Evolutionary conservation across 495 filamentous ascomycete species (phyloP), one percentile per base, ranked within the genome.

Genomic region (Acidomyces sp.): DNA sequence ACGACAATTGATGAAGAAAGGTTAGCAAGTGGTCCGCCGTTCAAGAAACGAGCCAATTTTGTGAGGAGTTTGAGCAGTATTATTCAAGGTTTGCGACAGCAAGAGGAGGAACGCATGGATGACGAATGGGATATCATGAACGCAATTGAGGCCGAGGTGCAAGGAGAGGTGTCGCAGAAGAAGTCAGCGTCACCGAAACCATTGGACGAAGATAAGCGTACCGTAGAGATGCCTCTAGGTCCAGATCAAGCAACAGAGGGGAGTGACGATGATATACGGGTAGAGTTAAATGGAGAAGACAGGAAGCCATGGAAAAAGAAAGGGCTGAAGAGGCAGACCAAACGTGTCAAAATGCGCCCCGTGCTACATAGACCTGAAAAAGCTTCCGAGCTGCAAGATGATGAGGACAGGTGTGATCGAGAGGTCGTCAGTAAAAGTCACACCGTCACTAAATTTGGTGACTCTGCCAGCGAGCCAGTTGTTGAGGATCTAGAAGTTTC

Each of bases 291-390:
- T 30, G 72, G 71, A 1, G 62, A 66, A 9, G 68, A 72, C 0
- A 51, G 72, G 15, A 74, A 70, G 35, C 60, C 72, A 2, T 94
- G 77, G 65, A 94, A 93, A 65, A 96, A 96, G 70, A 84, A 79
- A 60, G 88, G 88, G 0, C 77, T 85, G 55, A 96, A 96, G 61
- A 71, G 88, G 29, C 85, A 81, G 24, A 93, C 88, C 2, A 67
- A 81, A 36, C 60, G 70, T 27, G 75, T 80, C n/a, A 80, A 72
- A 27, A 88, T 63, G 55, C 47, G 59, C 26, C 60, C 60, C 20
- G 44, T 50, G 11, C 39, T 46, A 23, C 48, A 51, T 13, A 50
- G 48, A 26, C 44, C 58, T 18, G 35, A 45, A 43, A 52, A 47
- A 19, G 48, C 43, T 23, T 19, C 3, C 1, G 43, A 46, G 6